Base-by-base conservation (phyloP, 2,329 filamentous ascomycete genomes). In the Cladobotryum mycophilum region DNA sequence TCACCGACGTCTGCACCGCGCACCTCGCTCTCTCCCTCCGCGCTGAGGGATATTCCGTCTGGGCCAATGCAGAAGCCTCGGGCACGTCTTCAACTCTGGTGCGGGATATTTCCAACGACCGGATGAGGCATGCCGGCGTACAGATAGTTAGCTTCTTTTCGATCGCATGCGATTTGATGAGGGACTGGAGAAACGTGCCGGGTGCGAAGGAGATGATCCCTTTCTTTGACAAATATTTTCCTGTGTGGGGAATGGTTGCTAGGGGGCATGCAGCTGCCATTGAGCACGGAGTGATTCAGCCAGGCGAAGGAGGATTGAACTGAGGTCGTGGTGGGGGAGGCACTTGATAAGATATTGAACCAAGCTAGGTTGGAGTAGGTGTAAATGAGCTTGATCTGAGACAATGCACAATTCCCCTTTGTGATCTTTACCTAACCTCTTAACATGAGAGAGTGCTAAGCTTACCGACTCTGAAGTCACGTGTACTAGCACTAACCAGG, bases 1-100 rank as follows among this genome's bases (percentile, higher is more conserved):
- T 80, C 2, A 89, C 86, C 0, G 86, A 90, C 64, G 85, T 89
- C 52, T 89, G 84, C 75, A 87, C 84, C 18, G 74, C 85, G 1
- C 89, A 89, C 72, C 75, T 87, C 5, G 83, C 86, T 0, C 75
- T 89, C n/a, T 85, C 84, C 1, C 79, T 89, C 4, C 75, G 83
- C 35, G 78, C 82, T 13, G 84, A 80, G 41, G 86, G 86, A 22
- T 90, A 88, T 71, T 78, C 79, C 36, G 86, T 90, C 52, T 89
- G 78, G 71, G 85, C 84, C 58, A 87, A 88, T 67, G 76, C 83
- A 47, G 86, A 89, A 59, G 85, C 82, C 2, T 83, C 78, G 0
- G 86, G 85, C 1, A 89, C 86, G 1, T 82, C 82, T 17, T 80
- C 76, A 2, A 62, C 70, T 37, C 74, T 84, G 5, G 50, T 52